phyloP scores from a whole-genome alignment of 495 filamentous ascomycete species.

The Penicillium pulvis region DNA sequence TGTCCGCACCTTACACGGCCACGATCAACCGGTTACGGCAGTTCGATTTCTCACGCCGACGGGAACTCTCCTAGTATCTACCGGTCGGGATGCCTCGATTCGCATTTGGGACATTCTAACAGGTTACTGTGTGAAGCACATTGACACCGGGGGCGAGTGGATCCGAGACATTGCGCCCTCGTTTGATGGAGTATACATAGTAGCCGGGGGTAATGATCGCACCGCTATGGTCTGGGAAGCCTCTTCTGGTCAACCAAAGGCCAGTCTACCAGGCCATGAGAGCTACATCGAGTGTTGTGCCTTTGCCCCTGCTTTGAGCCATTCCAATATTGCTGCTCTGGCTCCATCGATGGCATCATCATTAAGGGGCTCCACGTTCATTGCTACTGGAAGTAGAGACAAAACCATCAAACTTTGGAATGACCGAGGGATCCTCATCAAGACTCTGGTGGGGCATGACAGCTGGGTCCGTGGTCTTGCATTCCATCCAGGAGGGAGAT shows the following conservation, averaged over 20 bases:
- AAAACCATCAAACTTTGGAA: constrained; percentile 91
- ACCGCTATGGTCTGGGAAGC: constrained; percentile 82
- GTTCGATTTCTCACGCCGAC: constrained; percentile 77
- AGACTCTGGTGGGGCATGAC: constrained; percentile 83
- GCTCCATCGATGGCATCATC: constrained; percentile 80
- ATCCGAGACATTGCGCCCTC: constrained; percentile 83
- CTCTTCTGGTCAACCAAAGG: constrained; percentile 53
- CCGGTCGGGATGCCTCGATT: not conserved
- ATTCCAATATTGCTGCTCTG: constrained; percentile 69
- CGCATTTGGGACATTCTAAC: not conserved
- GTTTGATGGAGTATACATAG: constrained; percentile 77
- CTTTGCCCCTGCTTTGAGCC: constrained; percentile 75
- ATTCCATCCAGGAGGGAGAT: constrained; percentile 93
- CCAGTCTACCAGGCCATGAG: constrained; percentile 72
- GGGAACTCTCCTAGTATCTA: constrained; percentile 75
- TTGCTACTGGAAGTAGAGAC: constrained; percentile 85
- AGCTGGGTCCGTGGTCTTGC: constrained; percentile 87
- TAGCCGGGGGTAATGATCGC: constrained; percentile 81
- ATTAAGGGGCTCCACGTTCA: constrained; percentile 68
- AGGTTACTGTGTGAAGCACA: not conserved
- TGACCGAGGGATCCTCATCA: constrained; percentile 75
- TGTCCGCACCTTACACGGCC: constrained; percentile 84
- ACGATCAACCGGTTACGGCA: constrained; percentile 88
- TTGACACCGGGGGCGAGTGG: constrained; percentile 50
- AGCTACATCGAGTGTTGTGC: constrained; percentile 80